Percentiles rank a stretch among this genome's conserved stretches.
phyloP scores from a whole-genome alignment of 805 yeast species.

The Jamesozyma lodderae region DNA sequence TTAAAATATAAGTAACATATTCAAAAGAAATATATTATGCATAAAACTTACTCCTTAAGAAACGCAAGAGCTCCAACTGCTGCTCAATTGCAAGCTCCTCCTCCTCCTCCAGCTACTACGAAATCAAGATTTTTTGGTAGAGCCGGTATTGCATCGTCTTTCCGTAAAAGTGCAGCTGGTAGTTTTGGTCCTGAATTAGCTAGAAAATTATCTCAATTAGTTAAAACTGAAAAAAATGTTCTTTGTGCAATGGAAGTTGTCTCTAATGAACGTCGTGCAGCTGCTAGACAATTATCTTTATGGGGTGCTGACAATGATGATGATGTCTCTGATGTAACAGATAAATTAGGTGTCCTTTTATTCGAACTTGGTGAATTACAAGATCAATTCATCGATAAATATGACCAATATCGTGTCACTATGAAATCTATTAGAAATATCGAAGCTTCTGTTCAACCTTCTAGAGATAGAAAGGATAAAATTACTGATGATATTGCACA shows the following conservation, averaged over 20 bases:
- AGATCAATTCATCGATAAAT: constrained; percentile 96
- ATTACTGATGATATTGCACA: constrained; percentile 96
- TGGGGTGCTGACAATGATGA: constrained; percentile 99
- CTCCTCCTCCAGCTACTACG: constrained; percentile 73
- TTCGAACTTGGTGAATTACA: constrained; percentile 97
- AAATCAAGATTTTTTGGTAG: constrained; percentile 68
- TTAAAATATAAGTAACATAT: no score
- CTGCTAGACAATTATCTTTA: constrained; percentile 90
- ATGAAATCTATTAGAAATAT: constrained; percentile 91
- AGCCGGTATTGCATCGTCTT: constrained; percentile 55
- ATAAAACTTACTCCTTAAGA: constrained; percentile 79
- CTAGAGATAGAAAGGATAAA: constrained; percentile 95
- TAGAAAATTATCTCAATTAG: constrained; percentile 80
- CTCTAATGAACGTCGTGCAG: constrained; percentile 89
- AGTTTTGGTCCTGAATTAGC: constrained; percentile 91
- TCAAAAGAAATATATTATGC: constrained; percentile 45
- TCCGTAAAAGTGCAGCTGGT: constrained; percentile 83
- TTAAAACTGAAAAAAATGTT: constrained; percentile 93
- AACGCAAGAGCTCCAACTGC: constrained; percentile 75
- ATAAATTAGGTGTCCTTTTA: constrained; percentile 89
- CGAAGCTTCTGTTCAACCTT: constrained; percentile 96
- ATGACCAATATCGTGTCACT: constrained; percentile 95
- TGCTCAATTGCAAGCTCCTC: constrained; percentile 68
- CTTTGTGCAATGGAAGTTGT: constrained; percentile 90
- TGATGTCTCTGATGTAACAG: constrained; percentile 94